Evolutionary conservation across 192 early-diverging fungal species (phyloP), one percentile per base, ranked within the genome.

Genomic region (Podochytrium sp.): DNA sequence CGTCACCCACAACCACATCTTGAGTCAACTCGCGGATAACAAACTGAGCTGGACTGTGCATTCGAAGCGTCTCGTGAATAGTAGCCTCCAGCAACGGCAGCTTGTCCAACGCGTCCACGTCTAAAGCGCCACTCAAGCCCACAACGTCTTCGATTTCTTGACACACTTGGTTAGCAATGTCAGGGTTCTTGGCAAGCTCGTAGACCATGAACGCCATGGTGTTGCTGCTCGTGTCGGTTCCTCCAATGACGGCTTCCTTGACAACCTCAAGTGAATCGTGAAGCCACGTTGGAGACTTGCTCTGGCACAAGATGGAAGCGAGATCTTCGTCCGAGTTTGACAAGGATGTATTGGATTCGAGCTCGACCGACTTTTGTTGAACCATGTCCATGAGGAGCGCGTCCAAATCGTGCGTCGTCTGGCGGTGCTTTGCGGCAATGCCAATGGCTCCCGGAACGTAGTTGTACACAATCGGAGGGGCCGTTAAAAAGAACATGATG

Each of bases 191-290:
- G 12, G 50, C 47, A n/a, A 69, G 33, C 33, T 69, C 66, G 34
- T 55, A 69, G 0, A 55, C 6, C 32, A 69, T n/a, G 34, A 69
- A 69, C 6, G 50, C 33, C 49, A 69, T 51, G 29, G 50, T 40
- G n/a, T 69, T 69, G n/a, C 30, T 30, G 20, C 23, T 33, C 2
- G 66, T 69, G 12, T 69, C 66, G n/a, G 42, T 50, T 14, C 66
- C 66, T 14, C 51, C 66, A 25, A 35, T 41, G 34, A 69, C 30
- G 0, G 50, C 51, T 34, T 55, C 52, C 30, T 55, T 7, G 23
- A 25, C 52, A 25, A 10, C 10, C 7, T 20, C 7, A 23, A 23
- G 7, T 7, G 52, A 7, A 55, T 23, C 52, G 20, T 23, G 23
- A 55, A 55, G 43, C 10, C 43, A 20, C 20, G 20, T 47, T 47